Conservation (phyloP, 1,139 yeast species). For the Suhomyces bolitotheri region DNA sequence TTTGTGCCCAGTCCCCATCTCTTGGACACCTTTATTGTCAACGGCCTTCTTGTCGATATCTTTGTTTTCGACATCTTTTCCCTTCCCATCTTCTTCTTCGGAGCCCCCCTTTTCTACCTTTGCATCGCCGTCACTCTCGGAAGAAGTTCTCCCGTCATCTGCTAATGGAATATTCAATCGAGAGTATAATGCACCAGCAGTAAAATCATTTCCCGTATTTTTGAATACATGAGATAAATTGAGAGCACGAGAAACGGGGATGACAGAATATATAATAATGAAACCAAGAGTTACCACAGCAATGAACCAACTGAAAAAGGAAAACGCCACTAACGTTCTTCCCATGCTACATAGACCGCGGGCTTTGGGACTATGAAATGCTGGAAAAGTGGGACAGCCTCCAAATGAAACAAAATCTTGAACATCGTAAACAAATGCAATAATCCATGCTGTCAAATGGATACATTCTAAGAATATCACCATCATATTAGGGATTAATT, state of each 20-base stretch:
- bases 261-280: constrained; percentile 8
- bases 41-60: not conserved
- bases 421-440: constrained; percentile 12
- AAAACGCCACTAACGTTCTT: constrained; percentile 33
- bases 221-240: constrained; percentile 10
- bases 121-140: constrained; percentile 4
- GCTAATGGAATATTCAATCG: constrained; percentile 7
- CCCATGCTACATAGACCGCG: constrained; percentile 17
- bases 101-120: not conserved
- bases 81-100: not conserved
- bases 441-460: constrained; percentile 13
- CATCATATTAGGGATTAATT: constrained; percentile 10
- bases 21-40: not conserved
- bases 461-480: constrained; percentile 9
- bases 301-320: constrained; percentile 30
- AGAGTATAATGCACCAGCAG: constrained; percentile 13
- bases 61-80: not conserved
- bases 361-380: not conserved
- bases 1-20: too few relatives aligned
- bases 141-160: constrained; percentile 4
- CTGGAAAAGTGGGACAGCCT: constrained; percentile 10
- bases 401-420: constrained; percentile 10
- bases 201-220: constrained; percentile 12
- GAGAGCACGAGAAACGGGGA: constrained; percentile 9
- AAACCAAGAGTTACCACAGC: constrained; percentile 8